These are phyloP conservation scores for Suhomyces guaymorum DNA, from an alignment of 1,139 yeast genomes.

Conservation along the genomic window DNA sequence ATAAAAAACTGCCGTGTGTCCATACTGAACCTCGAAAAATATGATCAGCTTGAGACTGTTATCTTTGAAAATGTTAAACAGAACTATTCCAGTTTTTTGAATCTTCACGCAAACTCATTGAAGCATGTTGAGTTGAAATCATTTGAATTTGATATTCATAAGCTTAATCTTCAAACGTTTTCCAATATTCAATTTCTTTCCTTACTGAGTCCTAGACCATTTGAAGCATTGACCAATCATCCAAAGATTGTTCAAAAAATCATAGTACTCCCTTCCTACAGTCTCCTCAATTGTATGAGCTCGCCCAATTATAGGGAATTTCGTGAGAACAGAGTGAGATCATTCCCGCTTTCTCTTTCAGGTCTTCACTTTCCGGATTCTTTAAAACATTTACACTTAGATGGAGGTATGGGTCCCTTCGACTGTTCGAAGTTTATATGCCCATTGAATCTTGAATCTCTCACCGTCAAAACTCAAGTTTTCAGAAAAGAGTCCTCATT, in stretches of 20 bases:
- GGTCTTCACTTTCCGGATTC: neutral
- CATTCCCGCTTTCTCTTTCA: too few species aligned
- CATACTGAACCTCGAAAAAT: too few species aligned
- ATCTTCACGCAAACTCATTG: neutral
- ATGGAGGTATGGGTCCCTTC: neutral
- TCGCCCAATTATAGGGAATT: too few species aligned
- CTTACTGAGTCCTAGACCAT: too few species aligned
- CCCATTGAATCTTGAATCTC: neutral
- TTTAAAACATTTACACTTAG: neutral
- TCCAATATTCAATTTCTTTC: neutral
- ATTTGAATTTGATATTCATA: too few species aligned
- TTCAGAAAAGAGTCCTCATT: neutral
- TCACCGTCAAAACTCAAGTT: neutral
- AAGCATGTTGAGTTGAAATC: neutral
- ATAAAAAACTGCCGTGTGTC: neutral
- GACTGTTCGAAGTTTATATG: constrained; percentile 1
- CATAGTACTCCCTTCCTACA: too few species aligned
- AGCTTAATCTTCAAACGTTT: neutral
- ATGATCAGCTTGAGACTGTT: neutral
- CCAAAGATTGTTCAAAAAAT: too few species aligned
- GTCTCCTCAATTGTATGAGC: too few species aligned
- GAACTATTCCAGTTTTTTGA: neutral
- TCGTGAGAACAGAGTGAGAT: too few species aligned
- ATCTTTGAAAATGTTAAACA: neutral
- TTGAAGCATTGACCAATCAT: too few species aligned